Evolutionary conservation across 305 asterid genomes (phyloP).

Genomic region (Rubia occidens): DNA sequence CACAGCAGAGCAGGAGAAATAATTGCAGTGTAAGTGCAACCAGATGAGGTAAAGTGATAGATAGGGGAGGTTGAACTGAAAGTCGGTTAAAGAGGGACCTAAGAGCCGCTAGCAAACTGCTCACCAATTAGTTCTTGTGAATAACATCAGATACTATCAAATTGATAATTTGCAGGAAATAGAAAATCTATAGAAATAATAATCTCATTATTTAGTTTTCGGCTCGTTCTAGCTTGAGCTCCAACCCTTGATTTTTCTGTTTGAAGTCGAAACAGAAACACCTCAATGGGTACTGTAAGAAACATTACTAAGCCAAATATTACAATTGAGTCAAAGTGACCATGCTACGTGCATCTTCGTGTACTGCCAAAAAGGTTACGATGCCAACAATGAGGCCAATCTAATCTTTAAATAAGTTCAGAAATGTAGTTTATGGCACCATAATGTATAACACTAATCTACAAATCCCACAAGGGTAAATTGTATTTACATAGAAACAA

Average conservation of each 20-base stretch:
- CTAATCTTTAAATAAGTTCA: not conserved
- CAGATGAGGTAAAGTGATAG: too few relatives aligned
- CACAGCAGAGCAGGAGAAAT: too few relatives aligned
- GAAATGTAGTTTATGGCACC: not conserved
- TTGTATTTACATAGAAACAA: not conserved
- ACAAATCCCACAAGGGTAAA: not conserved
- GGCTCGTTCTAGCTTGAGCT: too few relatives aligned
- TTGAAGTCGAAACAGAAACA: not conserved
- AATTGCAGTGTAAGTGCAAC: too few relatives aligned
- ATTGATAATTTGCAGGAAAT: too few relatives aligned
- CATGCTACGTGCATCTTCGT: not conserved
- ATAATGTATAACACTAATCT: not conserved
- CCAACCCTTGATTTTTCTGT: not conserved
- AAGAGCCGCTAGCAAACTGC: too few relatives aligned
- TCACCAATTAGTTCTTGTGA: too few relatives aligned
- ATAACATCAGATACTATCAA: too few relatives aligned
- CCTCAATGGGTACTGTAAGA: not conserved
- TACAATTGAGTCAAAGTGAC: not conserved
- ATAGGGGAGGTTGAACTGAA: too few relatives aligned
- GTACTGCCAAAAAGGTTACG: not conserved
- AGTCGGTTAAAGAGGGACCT: too few relatives aligned
- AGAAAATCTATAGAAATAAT: too few relatives aligned
- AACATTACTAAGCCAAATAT: not conserved
- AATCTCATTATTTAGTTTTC: too few relatives aligned
- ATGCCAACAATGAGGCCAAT: not conserved